Percentiles rank a stretch among this genome's conserved stretches.
These are phyloP conservation scores for sorghum (Sorghum bicolor) DNA, from an alignment of 176 grass and related monocot species.

Conservation along the genomic window DNA sequence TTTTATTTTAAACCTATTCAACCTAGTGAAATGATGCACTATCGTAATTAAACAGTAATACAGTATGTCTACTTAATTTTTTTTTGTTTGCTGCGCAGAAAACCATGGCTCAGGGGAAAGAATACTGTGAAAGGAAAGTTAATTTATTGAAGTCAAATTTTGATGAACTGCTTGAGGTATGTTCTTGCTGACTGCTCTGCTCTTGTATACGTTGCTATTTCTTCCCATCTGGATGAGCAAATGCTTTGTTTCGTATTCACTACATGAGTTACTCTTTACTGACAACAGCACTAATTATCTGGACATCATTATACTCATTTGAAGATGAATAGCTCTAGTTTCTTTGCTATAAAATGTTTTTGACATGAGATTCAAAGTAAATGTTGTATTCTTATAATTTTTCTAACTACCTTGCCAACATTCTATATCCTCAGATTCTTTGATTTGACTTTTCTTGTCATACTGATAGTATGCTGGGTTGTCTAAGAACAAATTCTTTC, in stretches of 20 bases:
- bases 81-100: constrained; percentile 51
- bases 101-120: constrained; percentile 88
- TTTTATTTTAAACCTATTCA: background rate
- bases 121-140: constrained; percentile 92
- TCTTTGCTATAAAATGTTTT: background rate
- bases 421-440: background rate
- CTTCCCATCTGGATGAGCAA: background rate
- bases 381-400: background rate
- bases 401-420: background rate
- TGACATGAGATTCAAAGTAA: background rate
- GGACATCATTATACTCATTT: background rate
- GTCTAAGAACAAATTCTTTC: background rate
- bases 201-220: constrained; percentile 28
- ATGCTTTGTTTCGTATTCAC: background rate
- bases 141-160: constrained; percentile 87
- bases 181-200: background rate
- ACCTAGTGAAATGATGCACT: background rate
- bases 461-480: background rate
- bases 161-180: constrained; percentile 87
- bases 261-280: background rate
- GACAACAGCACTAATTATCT: background rate
- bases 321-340: background rate
- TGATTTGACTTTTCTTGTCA: background rate
- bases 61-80: background rate
- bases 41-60: background rate